These are phyloP conservation scores for Golubevia pallescens DNA, from an alignment of 1,284 basidiomycete species.

Conservation along the genomic window DNA sequence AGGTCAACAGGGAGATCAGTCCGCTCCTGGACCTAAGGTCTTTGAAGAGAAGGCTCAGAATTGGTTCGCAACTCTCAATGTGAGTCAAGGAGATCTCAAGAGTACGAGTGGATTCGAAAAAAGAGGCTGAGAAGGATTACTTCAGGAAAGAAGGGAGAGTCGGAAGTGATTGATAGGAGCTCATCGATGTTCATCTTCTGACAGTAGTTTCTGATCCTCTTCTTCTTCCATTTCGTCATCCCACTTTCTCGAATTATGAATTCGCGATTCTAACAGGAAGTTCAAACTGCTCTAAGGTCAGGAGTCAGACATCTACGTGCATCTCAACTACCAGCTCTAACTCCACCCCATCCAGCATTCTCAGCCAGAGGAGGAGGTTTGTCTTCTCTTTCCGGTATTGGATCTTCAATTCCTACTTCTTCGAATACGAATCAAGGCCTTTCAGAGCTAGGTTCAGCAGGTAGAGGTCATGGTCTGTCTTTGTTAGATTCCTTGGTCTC, in stretches of 20 bases:
- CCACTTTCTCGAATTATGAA: too few species aligned
- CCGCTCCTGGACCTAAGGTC: slow-evolving; percentile 18
- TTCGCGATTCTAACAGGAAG: slow-evolving; percentile 13
- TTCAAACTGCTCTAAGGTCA: slow-evolving; percentile 26
- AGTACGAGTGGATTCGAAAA: too few species aligned
- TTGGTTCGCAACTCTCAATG: slow-evolving; percentile 36
- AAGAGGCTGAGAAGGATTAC: too few species aligned
- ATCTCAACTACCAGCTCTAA: slow-evolving; percentile 23
- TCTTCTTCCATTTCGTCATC: too few species aligned
- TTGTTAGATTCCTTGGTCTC: slow-evolving; percentile 27
- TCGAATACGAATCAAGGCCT: too few species aligned
- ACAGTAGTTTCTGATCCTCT: too few species aligned
- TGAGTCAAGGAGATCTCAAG: too few species aligned
- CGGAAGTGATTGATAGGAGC: too few species aligned
- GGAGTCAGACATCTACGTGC: slow-evolving; percentile 24
- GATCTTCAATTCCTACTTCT: too few species aligned
- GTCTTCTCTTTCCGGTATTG: too few species aligned
- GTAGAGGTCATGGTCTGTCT: slow-evolving; percentile 22
- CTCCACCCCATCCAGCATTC: slow-evolving; percentile 14
- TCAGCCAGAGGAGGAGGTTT: slow-evolving; percentile 16
- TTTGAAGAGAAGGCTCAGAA: slow-evolving; percentile 28
- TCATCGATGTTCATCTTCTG: too few species aligned
- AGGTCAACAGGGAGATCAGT: background rate
- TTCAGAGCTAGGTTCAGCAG: slow-evolving; percentile 12
- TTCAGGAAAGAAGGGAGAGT: too few species aligned